Percentiles rank a stretch among this genome's conserved stretches.
Evolutionary conservation across 306 rosid genomes (phyloP).

Genomic region (Mimosa bimucronata): DNA sequence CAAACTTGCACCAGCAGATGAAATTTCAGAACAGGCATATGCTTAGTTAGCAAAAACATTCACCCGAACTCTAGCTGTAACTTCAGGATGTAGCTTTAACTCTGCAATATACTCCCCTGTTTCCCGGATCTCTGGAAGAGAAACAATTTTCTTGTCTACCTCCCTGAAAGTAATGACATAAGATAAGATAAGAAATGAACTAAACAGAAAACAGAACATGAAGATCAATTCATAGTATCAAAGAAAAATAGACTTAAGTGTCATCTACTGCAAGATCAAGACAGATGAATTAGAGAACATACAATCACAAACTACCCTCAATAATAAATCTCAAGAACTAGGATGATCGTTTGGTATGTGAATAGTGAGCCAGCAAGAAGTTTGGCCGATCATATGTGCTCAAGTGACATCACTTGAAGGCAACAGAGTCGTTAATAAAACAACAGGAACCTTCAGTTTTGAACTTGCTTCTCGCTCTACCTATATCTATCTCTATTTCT

Average conservation of each 20-base stretch:
- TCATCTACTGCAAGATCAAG: constrained; percentile 1
- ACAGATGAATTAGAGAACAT: not conserved
- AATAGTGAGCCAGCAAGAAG: constrained; percentile 6
- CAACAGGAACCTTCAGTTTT: not conserved
- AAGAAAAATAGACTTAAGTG: not conserved
- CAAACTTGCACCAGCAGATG: not conserved
- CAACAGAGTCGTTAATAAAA: not conserved
- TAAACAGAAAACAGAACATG: constrained; percentile 11
- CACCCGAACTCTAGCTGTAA: constrained; percentile 79
- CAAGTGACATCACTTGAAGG: constrained; percentile 4
- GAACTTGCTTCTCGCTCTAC: not conserved
- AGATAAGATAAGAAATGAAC: constrained; percentile 21
- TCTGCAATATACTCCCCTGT: constrained; percentile 76
- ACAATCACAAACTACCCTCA: not conserved
- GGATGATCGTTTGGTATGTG: constrained; percentile 3
- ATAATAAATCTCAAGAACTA: constrained; percentile 22
- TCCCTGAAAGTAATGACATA: constrained; percentile 60
- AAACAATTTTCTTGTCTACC: constrained; percentile 82
- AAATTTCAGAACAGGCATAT: constrained; percentile 14
- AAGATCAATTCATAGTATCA: not conserved
- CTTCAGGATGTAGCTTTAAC: constrained; percentile 96
- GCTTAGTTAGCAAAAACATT: constrained; percentile 76
- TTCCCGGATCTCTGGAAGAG: constrained; percentile 84
- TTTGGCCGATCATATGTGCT: not conserved
- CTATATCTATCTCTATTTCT: not conserved